Conservation (phyloP, 2,329 filamentous ascomycete species). For the Aureobasidium sp. region DNA sequence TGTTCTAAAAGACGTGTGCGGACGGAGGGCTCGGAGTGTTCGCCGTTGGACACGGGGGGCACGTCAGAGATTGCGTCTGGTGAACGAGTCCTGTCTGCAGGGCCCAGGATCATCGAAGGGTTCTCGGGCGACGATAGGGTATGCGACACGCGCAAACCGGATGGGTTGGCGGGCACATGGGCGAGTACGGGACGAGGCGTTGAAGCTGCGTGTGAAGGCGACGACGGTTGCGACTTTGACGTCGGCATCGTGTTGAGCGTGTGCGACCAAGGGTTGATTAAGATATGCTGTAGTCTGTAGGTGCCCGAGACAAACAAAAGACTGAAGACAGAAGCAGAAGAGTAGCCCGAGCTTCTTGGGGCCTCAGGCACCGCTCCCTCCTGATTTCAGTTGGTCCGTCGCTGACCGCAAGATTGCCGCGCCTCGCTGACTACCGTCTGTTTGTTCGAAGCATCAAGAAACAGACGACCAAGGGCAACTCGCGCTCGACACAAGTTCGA, state of each 20-base stretch:
- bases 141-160: slow-evolving; percentile 13
- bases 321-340: not conserved
- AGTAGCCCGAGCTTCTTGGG: slow-evolving; percentile 3
- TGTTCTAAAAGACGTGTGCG: slow-evolving; percentile 31
- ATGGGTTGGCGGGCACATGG: slow-evolving; percentile 12
- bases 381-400: not conserved
- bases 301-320: not conserved
- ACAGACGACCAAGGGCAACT: not conserved
- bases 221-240: not conserved
- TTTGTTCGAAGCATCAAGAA: not conserved
- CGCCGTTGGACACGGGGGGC: not conserved
- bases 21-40: slow-evolving; percentile 23
- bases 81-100: not conserved
- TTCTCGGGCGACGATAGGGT: slow-evolving; percentile 10
- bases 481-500: not conserved
- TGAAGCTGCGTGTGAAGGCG: slow-evolving; percentile 4
- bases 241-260: not conserved
- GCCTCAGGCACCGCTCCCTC: not conserved
- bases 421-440: not conserved
- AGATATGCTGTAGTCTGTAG: not conserved
- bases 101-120: not conserved
- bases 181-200: slow-evolving; percentile 4
- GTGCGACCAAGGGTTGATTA: not conserved
- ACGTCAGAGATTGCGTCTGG: not conserved
- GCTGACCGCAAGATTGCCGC: slow-evolving; percentile 5